phyloP scores from a whole-genome alignment of 1,139 yeast genomes.

The Geotrichum reessii region DNA sequence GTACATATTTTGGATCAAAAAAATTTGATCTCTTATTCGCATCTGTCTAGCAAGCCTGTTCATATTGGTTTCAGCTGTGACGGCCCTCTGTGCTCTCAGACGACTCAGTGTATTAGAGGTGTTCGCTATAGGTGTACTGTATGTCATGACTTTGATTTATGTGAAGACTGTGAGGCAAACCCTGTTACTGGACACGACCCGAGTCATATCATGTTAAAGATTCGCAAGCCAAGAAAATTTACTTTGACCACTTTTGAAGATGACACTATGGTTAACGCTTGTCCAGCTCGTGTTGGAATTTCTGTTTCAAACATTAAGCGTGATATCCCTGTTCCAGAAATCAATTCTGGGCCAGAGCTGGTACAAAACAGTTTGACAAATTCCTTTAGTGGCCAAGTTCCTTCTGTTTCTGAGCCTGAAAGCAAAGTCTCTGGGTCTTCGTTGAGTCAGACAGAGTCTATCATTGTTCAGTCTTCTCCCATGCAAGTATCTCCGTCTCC shows the following conservation, averaged over 20 bases:
- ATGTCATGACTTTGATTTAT: conserved; percentile 49
- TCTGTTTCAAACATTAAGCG: not conserved
- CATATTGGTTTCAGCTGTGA: conserved; percentile 39
- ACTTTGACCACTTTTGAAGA: not conserved
- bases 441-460: not conserved
- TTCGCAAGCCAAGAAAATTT: conserved; percentile 9
- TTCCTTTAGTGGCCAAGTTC: not conserved
- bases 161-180: conserved; percentile 42
- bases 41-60: conserved; percentile 13
- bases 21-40: conserved; percentile 12
- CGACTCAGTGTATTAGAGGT: conserved; percentile 36
- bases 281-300: not conserved
- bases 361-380: not conserved
- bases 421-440: not conserved
- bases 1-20: conserved; percentile 19
- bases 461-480: not conserved
- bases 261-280: not conserved
- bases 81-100: conserved; percentile 36
- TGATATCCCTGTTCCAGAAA: not conserved
- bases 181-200: conserved; percentile 25
- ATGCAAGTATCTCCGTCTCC: not conserved
- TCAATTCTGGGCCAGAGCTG: not conserved
- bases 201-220: conserved; percentile 28
- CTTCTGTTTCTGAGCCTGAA: not conserved
- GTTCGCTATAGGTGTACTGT: conserved; percentile 47